phyloP scores from a whole-genome alignment of 306 rosid species.

The Dicorynia guianensis region DNA sequence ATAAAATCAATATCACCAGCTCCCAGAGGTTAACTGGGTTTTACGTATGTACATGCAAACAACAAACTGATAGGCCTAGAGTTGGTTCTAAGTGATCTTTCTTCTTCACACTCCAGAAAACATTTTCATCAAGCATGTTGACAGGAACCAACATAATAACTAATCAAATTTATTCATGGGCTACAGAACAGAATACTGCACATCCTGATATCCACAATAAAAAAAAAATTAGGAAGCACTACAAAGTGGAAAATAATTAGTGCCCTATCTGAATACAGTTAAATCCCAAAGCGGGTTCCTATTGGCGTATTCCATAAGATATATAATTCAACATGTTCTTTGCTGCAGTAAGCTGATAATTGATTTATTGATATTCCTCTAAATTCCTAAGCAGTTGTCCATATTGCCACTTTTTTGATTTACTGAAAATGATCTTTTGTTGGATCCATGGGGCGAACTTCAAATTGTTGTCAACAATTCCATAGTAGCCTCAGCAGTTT shows the following conservation, averaged over 20 bases:
- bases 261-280: not conserved
- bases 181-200: conserved; percentile 17
- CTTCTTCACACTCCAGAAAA: conserved; percentile 20
- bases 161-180: conserved; percentile 11
- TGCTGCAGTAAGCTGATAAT: conserved; percentile 22
- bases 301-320: too few relatives aligned
- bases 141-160: conserved; percentile 24
- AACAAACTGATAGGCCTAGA: conserved; percentile 29
- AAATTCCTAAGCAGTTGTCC: conserved; percentile 1
- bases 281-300: not conserved
- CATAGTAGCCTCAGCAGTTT: conserved; percentile 6
- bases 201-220: not conserved
- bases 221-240: not conserved
- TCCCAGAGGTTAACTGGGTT: not conserved
- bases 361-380: conserved; percentile 11
- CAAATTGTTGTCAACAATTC: not conserved
- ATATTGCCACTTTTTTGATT: conserved; percentile 3
- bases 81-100: not conserved
- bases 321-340: not conserved
- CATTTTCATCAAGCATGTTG: conserved; percentile 9
- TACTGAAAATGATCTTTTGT: conserved; percentile 4
- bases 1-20: conserved; percentile 12
- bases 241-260: not conserved
- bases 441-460: conserved; percentile 12
- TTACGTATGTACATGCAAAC: conserved; percentile 30